Conservation (phyloP, 2,329 filamentous ascomycete species). For the Arthrobotrys musiformis region DNA sequence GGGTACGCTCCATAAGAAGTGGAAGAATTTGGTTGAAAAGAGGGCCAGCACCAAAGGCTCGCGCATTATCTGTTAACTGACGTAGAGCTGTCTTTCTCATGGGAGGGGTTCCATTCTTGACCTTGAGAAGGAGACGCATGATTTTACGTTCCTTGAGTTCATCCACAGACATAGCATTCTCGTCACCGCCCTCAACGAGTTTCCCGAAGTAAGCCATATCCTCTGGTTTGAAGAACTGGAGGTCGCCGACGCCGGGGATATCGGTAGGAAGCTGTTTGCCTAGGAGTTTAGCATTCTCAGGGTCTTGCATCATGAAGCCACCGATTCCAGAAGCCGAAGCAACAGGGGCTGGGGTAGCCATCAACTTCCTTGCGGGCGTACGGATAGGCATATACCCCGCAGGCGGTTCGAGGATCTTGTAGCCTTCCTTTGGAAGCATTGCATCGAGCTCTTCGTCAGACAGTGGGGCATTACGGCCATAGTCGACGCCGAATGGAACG, state of each 20-base stretch:
- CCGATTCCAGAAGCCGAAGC: slow-evolving; percentile 70
- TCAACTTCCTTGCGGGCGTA: slow-evolving; percentile 78
- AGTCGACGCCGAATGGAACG: slow-evolving; percentile 81
- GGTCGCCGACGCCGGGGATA: slow-evolving; percentile 92
- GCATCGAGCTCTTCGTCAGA: slow-evolving; percentile 94
- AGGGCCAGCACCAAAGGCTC: slow-evolving; percentile 91
- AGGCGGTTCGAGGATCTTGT: slow-evolving; percentile 89
- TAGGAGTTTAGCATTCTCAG: slow-evolving; percentile 81
- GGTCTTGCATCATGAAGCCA: slow-evolving; percentile 98
- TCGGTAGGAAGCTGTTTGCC: slow-evolving; percentile 94
- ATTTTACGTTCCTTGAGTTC: slow-evolving; percentile 98
- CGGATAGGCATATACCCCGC: slow-evolving; percentile 89
- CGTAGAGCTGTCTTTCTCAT: slow-evolving; percentile 98
- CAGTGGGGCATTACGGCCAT: slow-evolving; percentile 81
- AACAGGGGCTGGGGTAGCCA: slow-evolving; percentile 76
- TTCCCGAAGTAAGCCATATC: slow-evolving; percentile 99
- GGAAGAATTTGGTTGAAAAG: slow-evolving; percentile 98
- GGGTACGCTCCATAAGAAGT: slow-evolving; percentile 95
- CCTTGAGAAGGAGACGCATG: slow-evolving; percentile 94
- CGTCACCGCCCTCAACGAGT: slow-evolving; percentile 90
- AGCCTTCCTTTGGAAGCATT: slow-evolving; percentile 90
- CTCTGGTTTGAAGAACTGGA: slow-evolving; percentile 98
- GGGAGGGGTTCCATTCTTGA: slow-evolving; percentile 98
- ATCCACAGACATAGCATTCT: slow-evolving; percentile 90
- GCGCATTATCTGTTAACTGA: slow-evolving; percentile 96